phyloP scores from a whole-genome alignment of 371 early-diverging fungal genomes.

The Homolaphlyctis polyrhiza region DNA sequence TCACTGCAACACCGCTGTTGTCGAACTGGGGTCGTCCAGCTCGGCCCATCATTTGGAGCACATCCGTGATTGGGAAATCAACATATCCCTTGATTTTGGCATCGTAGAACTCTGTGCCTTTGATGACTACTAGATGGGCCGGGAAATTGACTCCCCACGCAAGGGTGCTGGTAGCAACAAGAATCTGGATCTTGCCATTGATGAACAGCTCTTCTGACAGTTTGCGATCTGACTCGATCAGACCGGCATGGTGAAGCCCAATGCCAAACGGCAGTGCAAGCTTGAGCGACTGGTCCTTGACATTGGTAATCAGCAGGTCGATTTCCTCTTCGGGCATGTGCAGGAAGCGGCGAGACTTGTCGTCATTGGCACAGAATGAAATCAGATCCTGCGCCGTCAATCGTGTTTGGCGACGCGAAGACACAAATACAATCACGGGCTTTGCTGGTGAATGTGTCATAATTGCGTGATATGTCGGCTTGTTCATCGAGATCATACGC shows the following conservation, averaged over 20 bases:
- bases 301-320: constrained; percentile 55
- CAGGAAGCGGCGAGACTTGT: constrained; percentile 86
- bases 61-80: constrained; percentile 92
- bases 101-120: constrained; percentile 97
- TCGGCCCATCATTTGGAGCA: constrained; percentile 99
- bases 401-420: constrained; percentile 92
- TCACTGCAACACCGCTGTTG: constrained; percentile 76
- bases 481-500: constrained; percentile 97
- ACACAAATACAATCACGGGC: constrained; percentile 96
- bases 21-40: constrained; percentile 99
- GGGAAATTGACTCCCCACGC: constrained; percentile 99
- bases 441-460: constrained; percentile 85
- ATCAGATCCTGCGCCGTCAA: constrained; percentile 93
- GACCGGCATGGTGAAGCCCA: constrained; percentile 97
- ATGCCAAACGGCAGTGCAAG: constrained; percentile 90
- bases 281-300: constrained; percentile 75
- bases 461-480: constrained; percentile 90
- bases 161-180: constrained; percentile 96
- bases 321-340: constrained; percentile 79
- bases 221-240: constrained; percentile 82
- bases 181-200: constrained; percentile 87
- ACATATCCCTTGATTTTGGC: constrained; percentile 81
- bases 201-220: constrained; percentile 93
- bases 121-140: constrained; percentile 96
- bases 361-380: constrained; percentile 84